Conservation (phyloP, 441 rosid genomes). For the Pelargonium fulgidum region DNA sequence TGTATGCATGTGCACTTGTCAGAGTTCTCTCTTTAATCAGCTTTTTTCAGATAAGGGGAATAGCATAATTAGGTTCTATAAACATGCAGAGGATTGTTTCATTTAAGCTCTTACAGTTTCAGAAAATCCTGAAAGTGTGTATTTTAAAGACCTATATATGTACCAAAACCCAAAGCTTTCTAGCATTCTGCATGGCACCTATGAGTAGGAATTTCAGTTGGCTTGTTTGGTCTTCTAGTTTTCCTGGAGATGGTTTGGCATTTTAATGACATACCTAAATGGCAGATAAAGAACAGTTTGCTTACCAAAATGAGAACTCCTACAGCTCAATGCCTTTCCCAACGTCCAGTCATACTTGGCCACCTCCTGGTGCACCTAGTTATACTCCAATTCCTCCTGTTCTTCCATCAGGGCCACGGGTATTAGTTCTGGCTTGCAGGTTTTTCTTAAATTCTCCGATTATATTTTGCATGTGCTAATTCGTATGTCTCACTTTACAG, state of each 20-base stretch:
- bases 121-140: constrained; percentile 2
- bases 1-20: neutral
- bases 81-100: neutral
- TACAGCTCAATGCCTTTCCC: constrained; percentile 34
- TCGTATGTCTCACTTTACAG: constrained; percentile 34
- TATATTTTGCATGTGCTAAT: constrained; percentile 17
- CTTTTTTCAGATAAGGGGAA: neutral
- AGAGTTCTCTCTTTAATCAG: neutral
- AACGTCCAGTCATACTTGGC: constrained; percentile 49
- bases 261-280: constrained; percentile 27
- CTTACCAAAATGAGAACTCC: constrained; percentile 31
- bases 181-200: constrained; percentile 7
- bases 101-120: neutral
- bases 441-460: constrained; percentile 16
- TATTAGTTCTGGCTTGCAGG: constrained; percentile 26
- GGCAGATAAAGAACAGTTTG: constrained; percentile 43
- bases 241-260: constrained; percentile 6
- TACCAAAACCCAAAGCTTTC: constrained; percentile 10
- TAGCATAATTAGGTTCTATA: neutral
- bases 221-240: constrained; percentile 15
- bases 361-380: constrained; percentile 44
- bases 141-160: too few relatives aligned
- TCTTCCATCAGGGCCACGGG: constrained; percentile 53
- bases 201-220: constrained; percentile 11
- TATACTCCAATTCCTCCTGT: constrained; percentile 59